Percentiles rank a stretch among this genome's conserved stretches.
Conservation (phyloP, 2,329 filamentous ascomycete genomes). For the Penicillium sp. region DNA sequence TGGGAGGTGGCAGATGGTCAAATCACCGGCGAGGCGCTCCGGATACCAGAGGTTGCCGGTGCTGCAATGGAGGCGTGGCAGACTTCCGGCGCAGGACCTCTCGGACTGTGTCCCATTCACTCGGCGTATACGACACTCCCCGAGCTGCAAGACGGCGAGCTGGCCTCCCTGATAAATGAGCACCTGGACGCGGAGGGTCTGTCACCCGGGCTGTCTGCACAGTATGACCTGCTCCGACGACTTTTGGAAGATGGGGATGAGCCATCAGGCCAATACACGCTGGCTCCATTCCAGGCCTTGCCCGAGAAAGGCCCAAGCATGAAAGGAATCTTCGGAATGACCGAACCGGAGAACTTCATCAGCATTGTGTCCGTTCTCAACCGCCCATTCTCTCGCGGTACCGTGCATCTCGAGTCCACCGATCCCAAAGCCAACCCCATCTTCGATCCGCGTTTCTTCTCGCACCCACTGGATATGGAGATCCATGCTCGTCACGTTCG, state of each 20-base stretch:
- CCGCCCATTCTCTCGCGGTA: slow-evolving; percentile 34
- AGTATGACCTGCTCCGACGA: slow-evolving; percentile 10
- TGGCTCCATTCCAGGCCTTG: slow-evolving; percentile 23
- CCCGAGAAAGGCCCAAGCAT: slow-evolving; percentile 6
- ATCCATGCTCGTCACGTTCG: slow-evolving; percentile 40
- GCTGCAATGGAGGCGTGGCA: slow-evolving; percentile 28
- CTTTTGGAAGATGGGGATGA: slow-evolving; percentile 18
- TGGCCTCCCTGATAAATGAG: slow-evolving; percentile 4
- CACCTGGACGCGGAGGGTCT: not conserved
- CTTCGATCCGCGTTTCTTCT: slow-evolving; percentile 49
- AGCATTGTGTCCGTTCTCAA: slow-evolving; percentile 27
- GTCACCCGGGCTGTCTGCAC: not conserved
- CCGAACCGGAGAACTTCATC: slow-evolving; percentile 18
- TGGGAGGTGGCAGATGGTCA: slow-evolving; percentile 28
- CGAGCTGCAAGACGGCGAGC: not conserved
- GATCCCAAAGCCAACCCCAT: slow-evolving; percentile 36
- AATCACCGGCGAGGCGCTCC: slow-evolving; percentile 24
- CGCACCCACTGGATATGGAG: slow-evolving; percentile 48
- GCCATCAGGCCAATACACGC: slow-evolving; percentile 20
- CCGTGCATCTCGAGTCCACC: slow-evolving; percentile 43
- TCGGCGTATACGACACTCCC: slow-evolving; percentile 25
- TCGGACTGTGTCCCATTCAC: slow-evolving; percentile 22
- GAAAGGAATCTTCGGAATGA: slow-evolving; percentile 14
- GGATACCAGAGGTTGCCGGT: slow-evolving; percentile 19
- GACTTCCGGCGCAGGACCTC: slow-evolving; percentile 25